Conservation (phyloP, 441 rosid species). For the Hura crepitans region DNA sequence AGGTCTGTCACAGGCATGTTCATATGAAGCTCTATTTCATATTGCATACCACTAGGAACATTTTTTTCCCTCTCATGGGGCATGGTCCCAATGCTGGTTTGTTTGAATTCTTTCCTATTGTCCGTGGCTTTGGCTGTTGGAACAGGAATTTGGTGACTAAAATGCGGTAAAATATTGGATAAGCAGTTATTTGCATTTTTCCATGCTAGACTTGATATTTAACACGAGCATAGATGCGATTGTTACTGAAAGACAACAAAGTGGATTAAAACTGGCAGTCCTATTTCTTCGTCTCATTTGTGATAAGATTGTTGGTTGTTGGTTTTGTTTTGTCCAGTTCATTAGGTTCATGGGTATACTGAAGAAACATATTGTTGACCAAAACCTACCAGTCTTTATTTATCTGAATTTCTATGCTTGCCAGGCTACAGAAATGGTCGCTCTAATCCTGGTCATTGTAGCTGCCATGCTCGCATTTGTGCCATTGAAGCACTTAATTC, state of each 20-base stretch:
- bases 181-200: not conserved
- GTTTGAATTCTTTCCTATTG: not conserved
- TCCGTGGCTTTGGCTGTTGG: not conserved
- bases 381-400: not conserved
- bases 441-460: constrained; percentile 43
- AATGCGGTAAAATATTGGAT: not conserved
- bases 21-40: not conserved
- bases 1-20: not conserved
- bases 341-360: not conserved
- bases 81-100: not conserved
- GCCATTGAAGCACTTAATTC: constrained; percentile 50
- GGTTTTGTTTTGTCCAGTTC: not conserved
- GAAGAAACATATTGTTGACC: not conserved
- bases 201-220: not conserved
- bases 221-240: not conserved
- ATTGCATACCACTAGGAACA: not conserved
- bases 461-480: constrained; percentile 54
- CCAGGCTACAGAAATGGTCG: constrained; percentile 78
- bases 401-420: constrained; percentile 9
- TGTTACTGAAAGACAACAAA: not conserved
- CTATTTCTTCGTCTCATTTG: not conserved
- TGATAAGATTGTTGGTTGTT: not conserved
- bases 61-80: not conserved
- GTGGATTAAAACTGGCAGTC: not conserved
- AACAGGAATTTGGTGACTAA: not conserved